A percentile compares a stretch with the other conserved stretches of the same genome.
Evolutionary conservation across 306 rosid genomes (phyloP).

Genomic region (Rosa lucieae): DNA sequence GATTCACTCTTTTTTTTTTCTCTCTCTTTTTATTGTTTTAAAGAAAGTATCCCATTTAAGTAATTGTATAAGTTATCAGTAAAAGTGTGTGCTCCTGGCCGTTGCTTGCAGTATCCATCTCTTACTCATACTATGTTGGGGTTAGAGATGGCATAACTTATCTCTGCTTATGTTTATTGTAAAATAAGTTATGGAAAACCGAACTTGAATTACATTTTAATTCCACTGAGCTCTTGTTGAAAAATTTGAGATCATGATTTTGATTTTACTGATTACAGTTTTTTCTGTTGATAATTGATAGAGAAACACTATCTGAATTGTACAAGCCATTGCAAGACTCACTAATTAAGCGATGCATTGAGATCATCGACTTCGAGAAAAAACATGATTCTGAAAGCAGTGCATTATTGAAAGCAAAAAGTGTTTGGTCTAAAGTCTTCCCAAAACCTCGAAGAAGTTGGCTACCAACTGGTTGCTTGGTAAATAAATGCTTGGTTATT

Average conservation of each 20-base stretch:
- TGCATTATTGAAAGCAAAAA: conserved; percentile 46
- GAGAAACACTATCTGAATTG: conserved; percentile 55
- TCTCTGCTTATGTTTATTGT: neutral
- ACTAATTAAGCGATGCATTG: conserved; percentile 65
- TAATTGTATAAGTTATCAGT: neutral
- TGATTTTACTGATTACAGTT: conserved; percentile 17
- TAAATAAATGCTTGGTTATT: conserved; percentile 37
- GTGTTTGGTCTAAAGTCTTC: conserved; percentile 77
- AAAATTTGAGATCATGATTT: neutral
- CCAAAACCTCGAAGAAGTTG: conserved; percentile 89
- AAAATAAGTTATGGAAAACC: neutral
- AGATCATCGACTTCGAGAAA: conserved; percentile 59
- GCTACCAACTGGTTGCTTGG: conserved; percentile 98
- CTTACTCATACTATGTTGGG: neutral
- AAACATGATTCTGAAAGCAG: conserved; percentile 36
- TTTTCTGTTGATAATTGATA: conserved; percentile 23
- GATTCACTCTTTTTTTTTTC: neutral
- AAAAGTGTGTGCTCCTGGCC: neutral
- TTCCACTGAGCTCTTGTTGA: conserved; percentile 4
- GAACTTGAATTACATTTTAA: neutral
- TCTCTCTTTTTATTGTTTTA: neutral
- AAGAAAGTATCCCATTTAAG: neutral
- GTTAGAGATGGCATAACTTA: neutral
- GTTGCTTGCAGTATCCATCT: neutral
- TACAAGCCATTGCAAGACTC: conserved; percentile 82